phyloP scores from a whole-genome alignment of 2,329 filamentous ascomycete species.

The Elsinoe fawcettii region DNA sequence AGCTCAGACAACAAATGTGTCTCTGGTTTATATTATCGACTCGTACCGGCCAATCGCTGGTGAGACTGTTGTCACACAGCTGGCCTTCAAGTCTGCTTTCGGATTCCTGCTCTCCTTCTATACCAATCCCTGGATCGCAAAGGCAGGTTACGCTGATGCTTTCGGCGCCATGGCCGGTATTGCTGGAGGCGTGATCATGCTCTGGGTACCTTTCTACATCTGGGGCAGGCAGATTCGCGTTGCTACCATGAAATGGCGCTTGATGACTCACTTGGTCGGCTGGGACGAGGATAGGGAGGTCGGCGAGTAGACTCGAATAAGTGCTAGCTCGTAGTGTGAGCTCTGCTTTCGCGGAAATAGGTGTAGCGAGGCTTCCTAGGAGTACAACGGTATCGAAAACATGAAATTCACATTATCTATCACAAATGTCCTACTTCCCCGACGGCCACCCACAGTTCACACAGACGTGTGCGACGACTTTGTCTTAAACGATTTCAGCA shows the following conservation, averaged over 20 bases:
- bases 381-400: too few relatives aligned
- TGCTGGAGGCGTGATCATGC: slow-evolving; percentile 38
- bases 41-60: slow-evolving; percentile 51
- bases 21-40: slow-evolving; percentile 52
- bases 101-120: slow-evolving; percentile 54
- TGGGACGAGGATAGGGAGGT: slow-evolving; percentile 17
- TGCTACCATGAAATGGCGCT: slow-evolving; percentile 42
- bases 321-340: too few relatives aligned
- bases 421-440: too few relatives aligned
- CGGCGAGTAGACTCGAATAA: slow-evolving; percentile 4
- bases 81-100: slow-evolving; percentile 36
- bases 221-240: slow-evolving; percentile 45
- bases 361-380: too few relatives aligned
- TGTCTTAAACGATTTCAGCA: too few relatives aligned
- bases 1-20: slow-evolving; percentile 49
- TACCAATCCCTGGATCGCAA: slow-evolving; percentile 50
- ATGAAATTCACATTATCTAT: too few relatives aligned
- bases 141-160: slow-evolving; percentile 43
- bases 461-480: too few relatives aligned
- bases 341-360: too few relatives aligned
- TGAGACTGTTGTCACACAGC: slow-evolving; percentile 46
- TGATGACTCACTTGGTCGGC: slow-evolving; percentile 21
- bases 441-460: too few relatives aligned
- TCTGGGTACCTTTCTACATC: slow-evolving; percentile 46
- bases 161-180: slow-evolving; percentile 54